A percentile compares a stretch with the other conserved stretches of the same genome.
These are phyloP conservation scores for Cymbopogon flexuosus DNA, from an alignment of 202 grass and related monocot species.

Conservation along the genomic window DNA sequence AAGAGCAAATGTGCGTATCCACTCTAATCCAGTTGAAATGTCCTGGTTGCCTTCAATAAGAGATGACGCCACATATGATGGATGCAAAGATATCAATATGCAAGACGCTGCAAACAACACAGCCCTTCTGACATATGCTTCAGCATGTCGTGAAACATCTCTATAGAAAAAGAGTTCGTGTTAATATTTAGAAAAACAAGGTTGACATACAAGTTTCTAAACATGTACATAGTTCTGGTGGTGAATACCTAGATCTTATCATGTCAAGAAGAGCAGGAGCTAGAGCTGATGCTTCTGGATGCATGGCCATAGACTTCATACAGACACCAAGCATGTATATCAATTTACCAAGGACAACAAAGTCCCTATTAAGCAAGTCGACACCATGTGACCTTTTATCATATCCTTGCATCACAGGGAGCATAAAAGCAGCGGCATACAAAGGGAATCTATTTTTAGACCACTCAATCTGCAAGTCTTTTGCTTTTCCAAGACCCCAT, in stretches of 20 bases:
- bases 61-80: conserved; percentile 73
- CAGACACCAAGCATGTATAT: conserved; percentile 97
- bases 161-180: conserved; percentile 38
- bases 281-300: conserved; percentile 85
- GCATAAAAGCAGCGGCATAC: conserved; percentile 99
- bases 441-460: conserved; percentile 83
- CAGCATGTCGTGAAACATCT: conserved; percentile 67
- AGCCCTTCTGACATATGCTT: conserved; percentile 94
- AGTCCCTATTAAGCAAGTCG: conserved; percentile 77
- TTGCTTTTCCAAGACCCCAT: conserved; percentile 69
- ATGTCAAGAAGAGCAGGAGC: conserved; percentile 86
- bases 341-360: conserved; percentile 88
- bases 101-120: conserved; percentile 85
- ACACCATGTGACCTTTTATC: conserved; percentile 77
- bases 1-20: conserved; percentile 83
- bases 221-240: conserved; percentile 21
- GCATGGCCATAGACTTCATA: conserved; percentile 84
- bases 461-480: conserved; percentile 50
- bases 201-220: conserved; percentile 7
- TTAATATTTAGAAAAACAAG: background rate
- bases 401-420: conserved; percentile 89
- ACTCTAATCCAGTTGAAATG: conserved; percentile 74
- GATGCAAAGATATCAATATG: conserved; percentile 80
- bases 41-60: conserved; percentile 78
- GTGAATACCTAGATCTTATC: conserved; percentile 73